A percentile compares a stretch with the other conserved stretches of the same genome.
Evolutionary conservation across 176 grass and related monocot genomes (phyloP).

Genomic region (Paspalum notatum): DNA sequence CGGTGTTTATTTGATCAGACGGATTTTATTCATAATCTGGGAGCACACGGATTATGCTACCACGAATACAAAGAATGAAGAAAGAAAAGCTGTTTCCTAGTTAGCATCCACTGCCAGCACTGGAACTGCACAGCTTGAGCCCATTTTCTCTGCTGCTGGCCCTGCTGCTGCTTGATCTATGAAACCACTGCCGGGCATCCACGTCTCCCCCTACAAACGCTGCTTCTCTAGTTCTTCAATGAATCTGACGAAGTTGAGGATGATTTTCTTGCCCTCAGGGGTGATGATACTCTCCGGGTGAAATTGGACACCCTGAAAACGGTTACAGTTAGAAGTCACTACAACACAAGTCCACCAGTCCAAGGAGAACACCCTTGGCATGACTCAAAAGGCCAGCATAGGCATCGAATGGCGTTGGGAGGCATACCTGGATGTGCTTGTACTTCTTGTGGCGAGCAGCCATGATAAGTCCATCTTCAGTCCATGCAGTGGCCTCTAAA

Average conservation of each 20-base stretch:
- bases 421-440: constrained; percentile 76
- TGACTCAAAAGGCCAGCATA: not conserved
- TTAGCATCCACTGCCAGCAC: not conserved
- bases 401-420: not conserved
- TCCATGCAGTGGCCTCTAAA: constrained; percentile 85
- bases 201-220: constrained; percentile 19
- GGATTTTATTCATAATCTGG: constrained; percentile 29
- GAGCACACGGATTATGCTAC: constrained; percentile 19
- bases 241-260: constrained; percentile 74
- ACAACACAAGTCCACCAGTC: not conserved
- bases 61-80: constrained; percentile 24
- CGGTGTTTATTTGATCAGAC: constrained; percentile 22
- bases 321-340: not conserved
- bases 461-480: constrained; percentile 90
- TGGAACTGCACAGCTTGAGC: not conserved
- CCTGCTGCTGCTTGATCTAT: constrained; percentile 17
- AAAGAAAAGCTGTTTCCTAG: not conserved
- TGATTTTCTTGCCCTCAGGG: constrained; percentile 77
- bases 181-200: not conserved
- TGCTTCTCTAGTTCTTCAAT: constrained; percentile 62
- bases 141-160: not conserved
- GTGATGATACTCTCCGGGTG: constrained; percentile 98
- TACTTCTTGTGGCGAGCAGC: constrained; percentile 81
- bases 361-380: not conserved
- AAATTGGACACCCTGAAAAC: constrained; percentile 93